These are phyloP conservation scores for Saturnispora sekii DNA, from an alignment of 805 yeast genomes.

Conservation along the genomic window DNA sequence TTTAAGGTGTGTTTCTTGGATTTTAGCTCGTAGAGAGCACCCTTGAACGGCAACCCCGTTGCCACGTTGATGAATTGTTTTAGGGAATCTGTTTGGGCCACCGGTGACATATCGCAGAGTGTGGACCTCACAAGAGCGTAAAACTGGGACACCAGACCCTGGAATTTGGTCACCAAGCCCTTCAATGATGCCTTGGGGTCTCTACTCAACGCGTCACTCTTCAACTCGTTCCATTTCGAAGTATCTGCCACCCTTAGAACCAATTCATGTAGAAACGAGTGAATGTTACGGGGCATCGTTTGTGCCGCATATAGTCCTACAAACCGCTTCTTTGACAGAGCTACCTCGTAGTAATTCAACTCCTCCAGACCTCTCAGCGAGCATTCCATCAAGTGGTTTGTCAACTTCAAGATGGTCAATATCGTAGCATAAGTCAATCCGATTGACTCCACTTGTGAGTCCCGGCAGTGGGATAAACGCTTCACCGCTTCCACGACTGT, in stretches of 20 bases:
- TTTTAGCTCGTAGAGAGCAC: conserved; percentile 24
- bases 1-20: conserved; percentile 17
- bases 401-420: conserved; percentile 1
- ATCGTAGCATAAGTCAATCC: conserved; percentile 1
- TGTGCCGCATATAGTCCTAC: conserved; percentile 31
- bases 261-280: neutral
- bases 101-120: conserved; percentile 3
- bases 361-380: conserved; percentile 37
- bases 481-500: neutral
- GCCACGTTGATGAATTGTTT: conserved; percentile 11
- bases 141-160: conserved; percentile 8
- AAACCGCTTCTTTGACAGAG: conserved; percentile 26
- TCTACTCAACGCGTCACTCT: neutral
- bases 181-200: neutral
- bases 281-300: conserved; percentile 25
- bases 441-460: neutral
- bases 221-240: conserved; percentile 12
- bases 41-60: conserved; percentile 29
- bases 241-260: conserved; percentile 6
- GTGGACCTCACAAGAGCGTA: conserved; percentile 8
- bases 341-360: conserved; percentile 37
- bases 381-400: conserved; percentile 27
- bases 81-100: too few species aligned
- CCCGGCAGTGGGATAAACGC: neutral
- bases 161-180: neutral